phyloP scores from a whole-genome alignment of 371 early-diverging fungal species.

The Entomophthora muscae region DNA sequence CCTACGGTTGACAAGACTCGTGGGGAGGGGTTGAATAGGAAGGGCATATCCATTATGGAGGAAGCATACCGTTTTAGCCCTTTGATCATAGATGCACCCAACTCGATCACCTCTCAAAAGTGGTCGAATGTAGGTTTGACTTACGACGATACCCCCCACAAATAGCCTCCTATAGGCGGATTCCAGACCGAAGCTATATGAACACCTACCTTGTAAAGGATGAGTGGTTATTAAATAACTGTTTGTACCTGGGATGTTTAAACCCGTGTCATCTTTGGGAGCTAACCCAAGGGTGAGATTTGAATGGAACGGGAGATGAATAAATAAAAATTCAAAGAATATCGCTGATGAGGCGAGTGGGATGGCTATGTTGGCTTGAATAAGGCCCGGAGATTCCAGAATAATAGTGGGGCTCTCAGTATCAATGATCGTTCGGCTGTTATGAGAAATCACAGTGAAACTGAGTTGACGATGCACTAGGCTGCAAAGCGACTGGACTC shows the following conservation, averaged over 20 bases:
- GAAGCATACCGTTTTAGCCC: background rate
- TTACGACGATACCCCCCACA: background rate
- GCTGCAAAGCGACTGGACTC: background rate
- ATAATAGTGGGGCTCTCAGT: background rate
- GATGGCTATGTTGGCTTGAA: background rate
- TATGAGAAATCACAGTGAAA: background rate
- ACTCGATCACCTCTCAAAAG: background rate
- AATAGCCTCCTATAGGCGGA: background rate
- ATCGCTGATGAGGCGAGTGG: background rate
- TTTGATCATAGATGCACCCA: background rate
- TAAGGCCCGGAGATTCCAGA: background rate
- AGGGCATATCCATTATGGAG: background rate
- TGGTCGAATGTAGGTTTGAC: background rate
- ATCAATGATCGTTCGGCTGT: background rate
- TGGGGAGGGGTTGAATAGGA: background rate
- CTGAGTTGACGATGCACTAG: background rate
- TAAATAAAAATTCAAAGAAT: background rate
- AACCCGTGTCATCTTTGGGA: background rate
- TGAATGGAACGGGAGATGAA: background rate
- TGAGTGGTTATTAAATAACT: too few relatives aligned
- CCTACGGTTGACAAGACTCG: background rate
- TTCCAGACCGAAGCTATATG: background rate
- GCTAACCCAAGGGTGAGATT: background rate
- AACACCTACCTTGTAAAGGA: background rate
- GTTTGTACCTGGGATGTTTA: background rate